Percentiles rank a stretch among this genome's conserved stretches.
These are phyloP conservation scores for Conringia planisiliqua DNA, from an alignment of 345 rosid species.

Conservation along the genomic window DNA sequence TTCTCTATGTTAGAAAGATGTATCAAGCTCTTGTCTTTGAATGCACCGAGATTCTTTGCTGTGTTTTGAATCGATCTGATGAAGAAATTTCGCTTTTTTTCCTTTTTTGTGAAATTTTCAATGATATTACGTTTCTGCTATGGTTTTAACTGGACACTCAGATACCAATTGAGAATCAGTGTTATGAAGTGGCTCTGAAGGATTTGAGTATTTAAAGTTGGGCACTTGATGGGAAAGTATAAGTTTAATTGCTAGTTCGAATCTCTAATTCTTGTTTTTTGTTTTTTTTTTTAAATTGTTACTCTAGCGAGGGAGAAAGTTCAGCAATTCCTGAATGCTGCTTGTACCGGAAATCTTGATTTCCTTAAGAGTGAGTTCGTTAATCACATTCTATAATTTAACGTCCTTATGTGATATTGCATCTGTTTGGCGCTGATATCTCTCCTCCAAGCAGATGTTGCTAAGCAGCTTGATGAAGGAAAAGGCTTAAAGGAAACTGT, in stretches of 20 bases:
- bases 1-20: not conserved
- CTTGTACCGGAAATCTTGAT: conserved; percentile 69
- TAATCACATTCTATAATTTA: not conserved
- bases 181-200: not conserved
- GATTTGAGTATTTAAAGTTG: not conserved
- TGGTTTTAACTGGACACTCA: not conserved
- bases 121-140: not conserved
- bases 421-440: not conserved
- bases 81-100: not conserved
- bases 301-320: conserved; percentile 69
- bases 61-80: not conserved
- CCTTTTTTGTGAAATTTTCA: not conserved
- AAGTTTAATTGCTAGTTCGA: not conserved
- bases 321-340: conserved; percentile 66
- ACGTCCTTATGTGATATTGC: not conserved
- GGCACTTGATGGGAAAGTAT: not conserved
- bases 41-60: not conserved
- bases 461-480: conserved; percentile 78
- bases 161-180: not conserved
- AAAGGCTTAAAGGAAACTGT: conserved; percentile 60
- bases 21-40: not conserved
- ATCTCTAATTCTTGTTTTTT: not conserved
- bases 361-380: conserved; percentile 73
- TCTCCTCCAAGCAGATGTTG: conserved; percentile 44
- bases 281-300: not conserved